A percentile compares a stretch with the other conserved stretches of the same genome.
Evolutionary conservation across 345 rosid species (phyloP).

Genomic region (Turritis glabra): DNA sequence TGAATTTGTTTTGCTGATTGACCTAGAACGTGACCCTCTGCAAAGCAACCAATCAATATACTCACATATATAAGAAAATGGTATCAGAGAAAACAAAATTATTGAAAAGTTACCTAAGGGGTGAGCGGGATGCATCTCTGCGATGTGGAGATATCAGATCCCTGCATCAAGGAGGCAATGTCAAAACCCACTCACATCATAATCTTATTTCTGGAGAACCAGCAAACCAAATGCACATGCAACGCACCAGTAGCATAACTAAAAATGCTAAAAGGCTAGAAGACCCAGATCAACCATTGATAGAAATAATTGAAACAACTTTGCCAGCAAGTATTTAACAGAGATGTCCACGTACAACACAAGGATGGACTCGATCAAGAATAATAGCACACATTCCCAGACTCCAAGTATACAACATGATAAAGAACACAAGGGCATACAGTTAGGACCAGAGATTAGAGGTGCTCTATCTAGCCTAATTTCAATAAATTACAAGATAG

Average conservation of each 20-base stretch:
- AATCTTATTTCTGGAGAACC: background rate
- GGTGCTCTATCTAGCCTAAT: background rate
- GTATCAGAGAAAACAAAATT: background rate
- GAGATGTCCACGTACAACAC: background rate
- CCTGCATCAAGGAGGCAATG: conserved; percentile 33
- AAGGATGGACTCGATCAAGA: background rate
- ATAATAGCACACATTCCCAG: background rate
- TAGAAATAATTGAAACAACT: background rate
- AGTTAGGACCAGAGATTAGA: background rate
- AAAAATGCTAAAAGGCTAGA: background rate
- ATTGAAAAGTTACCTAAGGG: conserved; percentile 38
- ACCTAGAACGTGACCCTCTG: conserved; percentile 56
- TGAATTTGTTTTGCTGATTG: conserved; percentile 57
- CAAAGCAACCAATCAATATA: conserved; percentile 36
- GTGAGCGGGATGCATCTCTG: conserved; percentile 37
- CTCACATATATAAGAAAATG: background rate
- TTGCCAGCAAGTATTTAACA: background rate
- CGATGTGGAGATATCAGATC: conserved; percentile 46
- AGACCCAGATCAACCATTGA: background rate
- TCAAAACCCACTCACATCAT: background rate
- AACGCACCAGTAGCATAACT: background rate
- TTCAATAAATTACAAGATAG: background rate
- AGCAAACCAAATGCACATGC: background rate
- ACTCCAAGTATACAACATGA: conserved; percentile 2
- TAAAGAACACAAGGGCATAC: background rate